phyloP scores from a whole-genome alignment of 768 basidiomycete species.

The Boletus tylopilopsis region DNA sequence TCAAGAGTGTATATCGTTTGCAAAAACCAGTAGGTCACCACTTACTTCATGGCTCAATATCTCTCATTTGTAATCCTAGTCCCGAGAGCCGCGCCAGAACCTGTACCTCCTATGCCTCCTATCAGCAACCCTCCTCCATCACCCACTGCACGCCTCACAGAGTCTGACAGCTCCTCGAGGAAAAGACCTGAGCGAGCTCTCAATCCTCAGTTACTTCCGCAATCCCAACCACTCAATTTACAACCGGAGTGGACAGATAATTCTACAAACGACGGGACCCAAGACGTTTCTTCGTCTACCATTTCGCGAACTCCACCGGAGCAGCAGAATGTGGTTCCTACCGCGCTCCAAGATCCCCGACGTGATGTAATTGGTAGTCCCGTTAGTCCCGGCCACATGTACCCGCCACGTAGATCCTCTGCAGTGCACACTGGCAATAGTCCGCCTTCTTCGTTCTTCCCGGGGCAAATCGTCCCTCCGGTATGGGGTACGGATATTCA shows the following conservation, averaged over 20 bases:
- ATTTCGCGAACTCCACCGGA: constrained; percentile 4
- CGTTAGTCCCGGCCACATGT: constrained; percentile 6
- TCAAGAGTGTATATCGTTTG: constrained; percentile 81
- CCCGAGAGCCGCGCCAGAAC: constrained; percentile 55
- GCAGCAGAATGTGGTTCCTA: constrained; percentile 1
- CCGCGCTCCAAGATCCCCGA: constrained; percentile 1
- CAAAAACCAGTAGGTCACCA: constrained; percentile 55
- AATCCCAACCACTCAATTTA: neutral
- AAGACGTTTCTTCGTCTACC: neutral
- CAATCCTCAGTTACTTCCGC: constrained; percentile 14
- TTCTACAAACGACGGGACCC: neutral
- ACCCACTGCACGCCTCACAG: constrained; percentile 5
- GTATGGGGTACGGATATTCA: constrained; percentile 35
- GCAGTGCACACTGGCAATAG: constrained; percentile 8
- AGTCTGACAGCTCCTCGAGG: neutral
- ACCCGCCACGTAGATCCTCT: constrained; percentile 27
- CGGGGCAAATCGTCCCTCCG: constrained; percentile 37
- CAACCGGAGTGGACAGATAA: neutral
- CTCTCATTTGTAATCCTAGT: constrained; percentile 35
- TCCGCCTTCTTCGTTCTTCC: constrained; percentile 34
- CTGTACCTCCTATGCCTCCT: constrained; percentile 64
- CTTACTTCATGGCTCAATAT: neutral
- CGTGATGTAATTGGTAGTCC: constrained; percentile 2
- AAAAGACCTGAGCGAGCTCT: constrained; percentile 22
- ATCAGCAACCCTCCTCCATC: constrained; percentile 34